phyloP scores from a whole-genome alignment of 306 rosid genomes.

The Cicer chorassanicum region DNA sequence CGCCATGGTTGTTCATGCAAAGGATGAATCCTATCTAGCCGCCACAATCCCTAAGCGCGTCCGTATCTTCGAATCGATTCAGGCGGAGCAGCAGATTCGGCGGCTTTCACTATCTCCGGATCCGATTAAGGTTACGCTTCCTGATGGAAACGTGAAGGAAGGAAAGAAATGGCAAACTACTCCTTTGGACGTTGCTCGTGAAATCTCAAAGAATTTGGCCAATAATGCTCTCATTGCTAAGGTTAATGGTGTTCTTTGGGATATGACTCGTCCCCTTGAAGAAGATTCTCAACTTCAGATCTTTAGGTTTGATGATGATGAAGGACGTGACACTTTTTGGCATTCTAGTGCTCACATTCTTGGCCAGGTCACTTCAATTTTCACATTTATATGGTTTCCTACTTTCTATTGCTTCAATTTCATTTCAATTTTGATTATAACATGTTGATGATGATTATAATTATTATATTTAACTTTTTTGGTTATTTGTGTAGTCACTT shows the following conservation, averaged over 20 bases:
- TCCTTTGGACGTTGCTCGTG: conserved; percentile 79
- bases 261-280: conserved; percentile 82
- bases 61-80: conserved; percentile 62
- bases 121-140: conserved; percentile 82
- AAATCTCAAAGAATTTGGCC: conserved; percentile 79
- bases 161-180: conserved; percentile 79
- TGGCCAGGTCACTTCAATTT: conserved; percentile 63
- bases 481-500: conserved; percentile 60
- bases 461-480: background rate
- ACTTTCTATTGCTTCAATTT: background rate
- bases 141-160: conserved; percentile 70
- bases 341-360: conserved; percentile 99
- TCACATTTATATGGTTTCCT: background rate
- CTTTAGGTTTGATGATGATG: conserved; percentile 72
- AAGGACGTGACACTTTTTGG: conserved; percentile 97
- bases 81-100: conserved; percentile 51
- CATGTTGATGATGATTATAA: background rate
- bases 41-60: conserved; percentile 67
- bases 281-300: conserved; percentile 72
- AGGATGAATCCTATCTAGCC: conserved; percentile 72
- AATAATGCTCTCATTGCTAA: conserved; percentile 75
- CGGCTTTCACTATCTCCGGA: conserved; percentile 69
- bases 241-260: conserved; percentile 92
- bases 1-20: conserved; percentile 55
- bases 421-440: background rate